Percentiles rank a stretch among this genome's conserved stretches.
Evolutionary conservation across 2,329 filamentous ascomycete species (phyloP).

Genomic region (Aspergillus ibericus): DNA sequence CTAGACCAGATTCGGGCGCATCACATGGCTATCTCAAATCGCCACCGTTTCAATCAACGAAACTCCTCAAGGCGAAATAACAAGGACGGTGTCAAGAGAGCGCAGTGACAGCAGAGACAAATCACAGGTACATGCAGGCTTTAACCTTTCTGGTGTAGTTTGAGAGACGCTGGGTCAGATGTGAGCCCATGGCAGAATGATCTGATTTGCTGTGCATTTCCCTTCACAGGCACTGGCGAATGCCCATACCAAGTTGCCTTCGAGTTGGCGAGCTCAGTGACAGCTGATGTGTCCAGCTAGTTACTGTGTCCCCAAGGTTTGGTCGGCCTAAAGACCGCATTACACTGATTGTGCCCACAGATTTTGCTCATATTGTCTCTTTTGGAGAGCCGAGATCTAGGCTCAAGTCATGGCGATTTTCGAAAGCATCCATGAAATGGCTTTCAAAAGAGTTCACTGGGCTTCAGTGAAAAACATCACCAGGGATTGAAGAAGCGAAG

Average conservation of each 20-base stretch:
- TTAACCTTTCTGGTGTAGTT: too few species aligned
- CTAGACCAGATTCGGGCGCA: background rate
- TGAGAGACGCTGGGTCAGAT: too few species aligned
- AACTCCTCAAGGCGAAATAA: background rate
- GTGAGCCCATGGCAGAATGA: too few species aligned
- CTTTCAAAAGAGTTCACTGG: background rate
- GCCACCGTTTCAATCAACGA: background rate
- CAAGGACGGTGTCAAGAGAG: background rate
- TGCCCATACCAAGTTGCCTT: too few species aligned
- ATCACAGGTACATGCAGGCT: background rate
- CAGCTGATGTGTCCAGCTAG: too few species aligned
- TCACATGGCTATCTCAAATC: background rate
- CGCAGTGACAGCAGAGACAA: background rate
- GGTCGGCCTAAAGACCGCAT: too few species aligned
- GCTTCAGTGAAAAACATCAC: background rate
- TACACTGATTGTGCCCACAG: background rate
- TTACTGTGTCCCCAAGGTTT: too few species aligned
- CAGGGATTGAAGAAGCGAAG: background rate
- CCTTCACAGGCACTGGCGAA: too few species aligned
- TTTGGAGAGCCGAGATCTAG: background rate
- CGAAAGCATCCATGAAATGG: background rate
- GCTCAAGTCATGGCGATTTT: background rate
- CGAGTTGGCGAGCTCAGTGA: too few species aligned
- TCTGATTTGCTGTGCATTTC: too few species aligned
- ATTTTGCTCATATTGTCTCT: background rate